A percentile compares a stretch with the other conserved stretches of the same genome.
Evolutionary conservation across 2,329 filamentous ascomycete species (phyloP).

Genomic region (Curvularia spicifera): DNA sequence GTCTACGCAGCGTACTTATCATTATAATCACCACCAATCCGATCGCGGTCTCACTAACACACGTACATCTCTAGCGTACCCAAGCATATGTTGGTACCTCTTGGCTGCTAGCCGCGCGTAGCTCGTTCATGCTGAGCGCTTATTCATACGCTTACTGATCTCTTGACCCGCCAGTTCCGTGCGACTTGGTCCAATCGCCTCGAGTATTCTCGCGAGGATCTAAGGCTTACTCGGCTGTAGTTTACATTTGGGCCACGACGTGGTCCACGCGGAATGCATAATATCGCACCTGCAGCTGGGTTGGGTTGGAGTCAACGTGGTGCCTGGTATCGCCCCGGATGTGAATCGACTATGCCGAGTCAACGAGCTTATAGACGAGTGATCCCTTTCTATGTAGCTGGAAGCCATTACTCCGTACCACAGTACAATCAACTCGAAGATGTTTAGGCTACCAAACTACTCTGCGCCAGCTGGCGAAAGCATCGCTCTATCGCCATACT

Average conservation of each 20-base stretch:
- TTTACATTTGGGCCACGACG: background rate
- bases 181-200: conserved; percentile 5
- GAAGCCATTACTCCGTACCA: background rate
- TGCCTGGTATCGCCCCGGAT: conserved; percentile 4
- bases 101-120: conserved; percentile 2
- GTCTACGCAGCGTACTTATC: no score
- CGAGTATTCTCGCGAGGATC: background rate
- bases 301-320: background rate
- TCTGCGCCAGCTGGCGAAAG: background rate
- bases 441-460: background rate
- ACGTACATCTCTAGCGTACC: background rate
- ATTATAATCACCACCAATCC: background rate
- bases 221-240: background rate
- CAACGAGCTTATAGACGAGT: background rate
- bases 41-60: background rate
- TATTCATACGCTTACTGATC: conserved; percentile 19
- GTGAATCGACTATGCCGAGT: background rate
- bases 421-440: background rate
- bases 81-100: background rate
- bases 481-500: background rate
- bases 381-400: background rate
- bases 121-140: conserved; percentile 8
- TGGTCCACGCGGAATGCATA: background rate
- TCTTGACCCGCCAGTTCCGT: conserved; percentile 2
- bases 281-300: background rate